Evolutionary conservation across 1,284 basidiomycete genomes (phyloP), one percentile per base, ranked within the genome.

Genomic region (Caloboletus inedulis): DNA sequence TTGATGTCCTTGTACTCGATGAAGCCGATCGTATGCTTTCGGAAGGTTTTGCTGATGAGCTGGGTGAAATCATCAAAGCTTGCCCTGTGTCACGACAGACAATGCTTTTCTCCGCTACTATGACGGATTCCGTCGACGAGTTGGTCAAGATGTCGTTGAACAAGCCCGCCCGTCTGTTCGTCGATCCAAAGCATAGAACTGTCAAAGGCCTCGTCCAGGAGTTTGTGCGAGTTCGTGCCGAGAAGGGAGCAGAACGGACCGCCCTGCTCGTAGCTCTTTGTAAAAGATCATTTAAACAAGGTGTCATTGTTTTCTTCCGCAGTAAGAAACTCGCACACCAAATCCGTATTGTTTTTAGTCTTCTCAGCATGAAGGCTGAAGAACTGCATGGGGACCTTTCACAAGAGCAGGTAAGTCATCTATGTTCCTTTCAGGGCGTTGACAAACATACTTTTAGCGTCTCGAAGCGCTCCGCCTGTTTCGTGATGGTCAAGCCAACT

Each of bases 21-120:
- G 96, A 99, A 75, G 96, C 96, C 3, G 96, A 99, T 70, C 82
- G 96, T 52, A 98, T 99, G 91, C 83, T 99, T 37, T 94, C 94
- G 34, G 96, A 98, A 65, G 96, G 96, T 33, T 99, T 98, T 73
- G 84, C 87, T n/a, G 95, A 95, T 69, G 96, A 98, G 69, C 77
- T 99, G 31, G 78, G 86, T 34, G 96, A 99, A 73, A 98, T 99
- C 61, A 86, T 98, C 69, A 87, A 85, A 59, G 82, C 89, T 35
- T 96, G 94, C 65, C 95, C 96, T 2, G 74, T 78, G 14, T 89
- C 89, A 29, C 84, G 96, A 36, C 96, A 98, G 71, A 98, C 96
- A 4, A 97, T 99, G 94, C 79, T 99, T 25, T 99, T 99, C 73
- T 97, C 94, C 0, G 96, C 96, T 1, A 99, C 96, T 1, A 98